Base-by-base conservation (phyloP, 2,329 filamentous ascomycete genomes). In the Thermothelomyces thermophilus region DNA sequence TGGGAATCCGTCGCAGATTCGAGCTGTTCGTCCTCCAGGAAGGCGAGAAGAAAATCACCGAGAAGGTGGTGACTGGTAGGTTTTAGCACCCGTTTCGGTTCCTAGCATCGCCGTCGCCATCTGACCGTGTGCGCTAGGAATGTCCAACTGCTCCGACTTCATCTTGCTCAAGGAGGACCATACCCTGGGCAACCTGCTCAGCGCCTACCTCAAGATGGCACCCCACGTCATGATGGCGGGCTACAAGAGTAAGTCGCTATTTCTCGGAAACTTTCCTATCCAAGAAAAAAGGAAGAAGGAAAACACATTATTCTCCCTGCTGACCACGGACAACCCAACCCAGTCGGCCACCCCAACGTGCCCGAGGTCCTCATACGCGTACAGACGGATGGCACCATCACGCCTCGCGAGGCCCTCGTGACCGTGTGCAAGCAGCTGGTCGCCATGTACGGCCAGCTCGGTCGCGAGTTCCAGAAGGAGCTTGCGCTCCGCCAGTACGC, bases 81-180 rank as follows among this genome's bases (percentile, higher is more conserved):
- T 71, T 8, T 5, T 1, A 5, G 5, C 14, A 19, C 6, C 9
- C 39, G 22, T 10, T 26, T 10, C n/a, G 30, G 13, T 7, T 28
- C 39, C 16, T n/a, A 30, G 9, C 11, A 5, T 17, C 5, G 16
- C n/a, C 39, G 11, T 14, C 26, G 16, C 22, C 20, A 17, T 16
- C 24, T 30, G 10, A 28, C n/a, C 3, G 14, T 13, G 14, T 24
- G 1, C 24, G 24, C 19, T 52, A 93, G 90, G 89, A 64, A 90
- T 95, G 66, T 88, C 91, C 19, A 95, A 95, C 66, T 90, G 87
- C n/a, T 87, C 89, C 9, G 87, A 96, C 69, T 98, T 98, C 73
- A 83, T 88, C 52, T 83, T 98, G 70, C 88, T 89, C 70, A 97
- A 96, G 69, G 93, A 98, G 68, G 93, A 98, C 62, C 91, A 96